A percentile compares a stretch with the other conserved stretches of the same genome.
phyloP scores from a whole-genome alignment of 768 basidiomycete genomes.

The Rubroboletus pulcherrimus region DNA sequence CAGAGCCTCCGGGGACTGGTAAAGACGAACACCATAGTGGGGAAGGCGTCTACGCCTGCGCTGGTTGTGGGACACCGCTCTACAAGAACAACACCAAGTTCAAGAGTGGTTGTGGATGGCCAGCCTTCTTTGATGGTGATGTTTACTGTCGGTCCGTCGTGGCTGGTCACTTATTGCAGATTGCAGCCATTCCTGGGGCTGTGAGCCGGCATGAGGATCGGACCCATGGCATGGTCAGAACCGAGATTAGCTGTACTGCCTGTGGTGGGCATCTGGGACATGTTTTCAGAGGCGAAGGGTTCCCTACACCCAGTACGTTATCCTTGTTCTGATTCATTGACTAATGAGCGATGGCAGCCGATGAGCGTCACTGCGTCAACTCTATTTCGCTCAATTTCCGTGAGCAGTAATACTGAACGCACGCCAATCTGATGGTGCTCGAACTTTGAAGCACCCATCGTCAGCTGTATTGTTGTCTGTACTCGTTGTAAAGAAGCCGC shows the following conservation, averaged over 20 bases:
- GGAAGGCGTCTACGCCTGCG: constrained; percentile 72
- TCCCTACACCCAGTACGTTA: constrained; percentile 61
- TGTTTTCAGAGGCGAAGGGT: constrained; percentile 92
- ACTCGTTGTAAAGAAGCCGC: background rate
- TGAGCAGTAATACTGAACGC: constrained; percentile 27
- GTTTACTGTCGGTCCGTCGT: background rate
- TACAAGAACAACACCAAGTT: constrained; percentile 92
- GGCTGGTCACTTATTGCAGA: background rate
- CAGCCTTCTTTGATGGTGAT: constrained; percentile 92
- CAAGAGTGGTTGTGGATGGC: constrained; percentile 93
- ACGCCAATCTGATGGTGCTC: background rate
- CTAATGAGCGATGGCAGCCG: constrained; percentile 40
- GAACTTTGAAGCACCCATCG: background rate
- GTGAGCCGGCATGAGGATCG: constrained; percentile 74
- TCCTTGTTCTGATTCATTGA: background rate
- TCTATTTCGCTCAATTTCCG: constrained; percentile 80
- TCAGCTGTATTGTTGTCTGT: background rate
- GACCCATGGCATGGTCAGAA: constrained; percentile 63
- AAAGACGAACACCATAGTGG: constrained; percentile 68
- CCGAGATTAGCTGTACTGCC: constrained; percentile 84
- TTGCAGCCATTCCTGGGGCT: constrained; percentile 81
- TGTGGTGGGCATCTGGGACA: constrained; percentile 95
- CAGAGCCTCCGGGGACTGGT: constrained; percentile 75
- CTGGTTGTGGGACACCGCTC: constrained; percentile 75
- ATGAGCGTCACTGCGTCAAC: constrained; percentile 89